phyloP scores from a whole-genome alignment of 306 rosid species.

The Pterocarpus macrocarpus region DNA sequence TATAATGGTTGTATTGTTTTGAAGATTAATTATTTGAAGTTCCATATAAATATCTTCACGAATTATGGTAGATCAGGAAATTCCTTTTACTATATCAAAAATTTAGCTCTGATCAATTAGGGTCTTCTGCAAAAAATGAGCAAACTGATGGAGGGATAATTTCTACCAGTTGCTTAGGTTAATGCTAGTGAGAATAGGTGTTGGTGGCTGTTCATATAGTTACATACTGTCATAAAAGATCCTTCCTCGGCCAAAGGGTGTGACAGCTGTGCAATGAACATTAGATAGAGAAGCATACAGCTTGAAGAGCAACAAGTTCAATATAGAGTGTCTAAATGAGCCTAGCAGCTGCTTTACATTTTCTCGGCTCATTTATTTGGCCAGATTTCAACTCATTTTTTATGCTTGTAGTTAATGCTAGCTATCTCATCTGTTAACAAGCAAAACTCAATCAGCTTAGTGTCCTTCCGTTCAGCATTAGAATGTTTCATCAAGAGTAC shows the following conservation, averaged over 20 bases:
- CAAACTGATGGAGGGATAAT: background rate
- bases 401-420: constrained; percentile 29
- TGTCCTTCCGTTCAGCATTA: constrained; percentile 28
- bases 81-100: background rate
- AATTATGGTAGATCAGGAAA: background rate
- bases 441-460: constrained; percentile 32
- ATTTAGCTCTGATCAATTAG: constrained; percentile 2
- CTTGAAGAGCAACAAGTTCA: background rate
- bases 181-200: background rate
- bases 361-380: constrained; percentile 15
- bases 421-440: constrained; percentile 18
- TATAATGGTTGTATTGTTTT: background rate
- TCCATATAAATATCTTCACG: background rate
- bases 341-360: constrained; percentile 19
- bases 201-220: constrained; percentile 18
- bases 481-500: constrained; percentile 24
- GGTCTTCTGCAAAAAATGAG: constrained; percentile 5
- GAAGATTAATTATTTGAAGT: background rate
- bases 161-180: constrained; percentile 3
- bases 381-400: constrained; percentile 9
- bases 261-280: background rate
- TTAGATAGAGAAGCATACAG: background rate
- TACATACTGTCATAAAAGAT: background rate
- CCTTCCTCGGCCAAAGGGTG: background rate
- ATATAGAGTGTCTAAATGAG: constrained; percentile 14